phyloP scores from a whole-genome alignment of 225 moss, liverwort and hornwort species.

The Anthoceros angustus region DNA sequence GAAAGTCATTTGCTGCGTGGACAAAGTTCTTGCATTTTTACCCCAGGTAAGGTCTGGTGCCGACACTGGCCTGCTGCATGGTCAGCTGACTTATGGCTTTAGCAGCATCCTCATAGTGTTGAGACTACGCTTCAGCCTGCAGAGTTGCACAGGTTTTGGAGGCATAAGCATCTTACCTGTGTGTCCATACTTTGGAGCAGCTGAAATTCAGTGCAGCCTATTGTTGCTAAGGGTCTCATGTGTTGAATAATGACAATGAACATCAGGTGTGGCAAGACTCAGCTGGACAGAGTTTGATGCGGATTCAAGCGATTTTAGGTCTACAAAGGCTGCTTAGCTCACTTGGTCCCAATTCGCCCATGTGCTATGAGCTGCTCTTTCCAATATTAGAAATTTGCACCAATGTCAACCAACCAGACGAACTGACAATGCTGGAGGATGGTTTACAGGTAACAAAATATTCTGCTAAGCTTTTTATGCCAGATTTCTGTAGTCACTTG shows the following conservation, averaged over 20 bases:
- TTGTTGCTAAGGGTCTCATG: background rate
- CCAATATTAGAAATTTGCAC: constrained; percentile 94
- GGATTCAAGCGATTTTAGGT: constrained; percentile 96
- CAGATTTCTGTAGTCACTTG: background rate
- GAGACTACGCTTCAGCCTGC: background rate
- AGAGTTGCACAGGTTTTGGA: background rate
- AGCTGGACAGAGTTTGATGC: constrained; percentile 82
- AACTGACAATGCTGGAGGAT: constrained; percentile 96
- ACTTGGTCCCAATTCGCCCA: constrained; percentile 77
- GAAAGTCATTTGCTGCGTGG: constrained; percentile 82
- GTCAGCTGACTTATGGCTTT: background rate
- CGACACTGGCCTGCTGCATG: background rate
- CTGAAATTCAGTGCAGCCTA: too few species aligned
- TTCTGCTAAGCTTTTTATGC: background rate
- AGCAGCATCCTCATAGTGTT: background rate
- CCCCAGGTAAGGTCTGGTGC: constrained; percentile 47
- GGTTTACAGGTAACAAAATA: constrained; percentile 61
- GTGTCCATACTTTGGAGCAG: too few species aligned
- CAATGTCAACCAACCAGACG: constrained; percentile 90
- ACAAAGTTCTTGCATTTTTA: constrained; percentile 78
- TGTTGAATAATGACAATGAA: background rate
- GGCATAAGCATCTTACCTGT: too few species aligned
- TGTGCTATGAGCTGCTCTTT: constrained; percentile 88
- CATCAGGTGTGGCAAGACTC: constrained; percentile 96
- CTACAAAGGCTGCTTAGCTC: constrained; percentile 79